Base-by-base conservation (phyloP, 441 rosid species). In the Lepidium campestre region DNA sequence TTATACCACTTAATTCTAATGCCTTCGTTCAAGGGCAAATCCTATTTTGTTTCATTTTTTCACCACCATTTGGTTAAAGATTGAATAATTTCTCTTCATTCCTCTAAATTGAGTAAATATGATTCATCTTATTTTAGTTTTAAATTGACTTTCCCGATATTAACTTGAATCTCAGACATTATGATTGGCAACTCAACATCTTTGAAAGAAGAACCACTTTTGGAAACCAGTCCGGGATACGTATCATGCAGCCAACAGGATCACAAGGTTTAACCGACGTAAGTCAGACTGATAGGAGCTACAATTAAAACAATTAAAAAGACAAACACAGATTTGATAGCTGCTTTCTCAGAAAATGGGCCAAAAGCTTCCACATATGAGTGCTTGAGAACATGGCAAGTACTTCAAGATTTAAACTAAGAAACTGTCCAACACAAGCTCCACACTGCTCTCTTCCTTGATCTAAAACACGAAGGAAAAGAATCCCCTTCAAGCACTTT, bases 261-360 rank as follows among this genome's bases (percentile, higher is more conserved):
- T 31, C 9, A 29, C 35, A 9, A 53, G n/a, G n/a, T n/a, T n/a
- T n/a, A n/a, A n/a, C n/a, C n/a, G n/a, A n/a, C n/a, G n/a, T n/a
- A n/a, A n/a, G n/a, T 27, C 36, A 10, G 6, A 27, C 14, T 2
- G 20, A n/a, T 6, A 14, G 3, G 20, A 19, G 6, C 17, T 2
- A 60, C 2, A 17, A n/a, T 7, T 0, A 23, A 1, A 34, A 39
- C 31, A 40, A 52, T 12, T 39, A 18, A 3, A 12, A 56, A 35
- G 17, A 12, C 7, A 12, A n/a, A 23, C 22, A 1, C 12, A 13
- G 10, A 35, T 23, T n/a, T 29, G 17, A 56, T 15, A 29, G 59
- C 53, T 48, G 71, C 60, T 44, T 7, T 57, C 76, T 73, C 76
- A 73, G 76, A 58, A 12, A 52, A 65, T 13, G 72, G 72, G 52